These are phyloP conservation scores for Cupressus sempervirens DNA, from an alignment of 75 land plant genomes.

Conservation along the genomic window DNA sequence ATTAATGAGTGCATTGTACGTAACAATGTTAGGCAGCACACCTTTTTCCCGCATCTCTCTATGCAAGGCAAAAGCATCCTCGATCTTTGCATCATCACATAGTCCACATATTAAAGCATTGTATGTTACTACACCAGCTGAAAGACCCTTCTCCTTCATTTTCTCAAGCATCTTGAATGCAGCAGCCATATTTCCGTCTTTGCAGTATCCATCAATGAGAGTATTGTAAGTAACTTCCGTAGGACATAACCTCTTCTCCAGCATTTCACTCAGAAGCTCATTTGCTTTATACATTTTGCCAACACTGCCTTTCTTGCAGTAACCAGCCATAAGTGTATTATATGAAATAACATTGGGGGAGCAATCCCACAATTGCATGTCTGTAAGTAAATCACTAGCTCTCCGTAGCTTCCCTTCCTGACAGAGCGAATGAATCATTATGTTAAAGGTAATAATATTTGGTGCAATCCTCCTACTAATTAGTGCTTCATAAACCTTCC, in stretches of 20 bases:
- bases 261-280: conserved; percentile 53
- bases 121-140: conserved; percentile 38
- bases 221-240: conserved; percentile 36
- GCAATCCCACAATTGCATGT: conserved; percentile 50
- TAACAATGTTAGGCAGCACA: conserved; percentile 31
- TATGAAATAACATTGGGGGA: conserved; percentile 46
- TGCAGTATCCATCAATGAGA: conserved; percentile 46
- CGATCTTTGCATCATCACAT: conserved; percentile 21
- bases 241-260: conserved; percentile 21
- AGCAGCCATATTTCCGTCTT: conserved; percentile 29
- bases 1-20: conserved; percentile 42
- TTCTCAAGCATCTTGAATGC: conserved; percentile 33
- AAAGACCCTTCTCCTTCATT: conserved; percentile 31
- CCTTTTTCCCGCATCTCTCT: conserved; percentile 32
- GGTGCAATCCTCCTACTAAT: conserved; percentile 39
- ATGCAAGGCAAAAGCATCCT: conserved; percentile 31
- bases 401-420: conserved; percentile 53
- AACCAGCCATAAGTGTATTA: conserved; percentile 61
- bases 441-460: conserved; percentile 53
- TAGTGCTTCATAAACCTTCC: conserved; percentile 49
- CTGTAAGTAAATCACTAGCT: conserved; percentile 50
- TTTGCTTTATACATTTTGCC: conserved; percentile 55
- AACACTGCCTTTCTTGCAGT: conserved; percentile 44
- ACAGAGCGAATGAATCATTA: conserved; percentile 55
- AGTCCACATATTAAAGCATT: conserved; percentile 43